Percentiles rank a stretch among this genome's conserved stretches.
These are phyloP conservation scores for Paramecium pentaurelia DNA, from an alignment of 73 alveolate species.

Conservation along the genomic window DNA sequence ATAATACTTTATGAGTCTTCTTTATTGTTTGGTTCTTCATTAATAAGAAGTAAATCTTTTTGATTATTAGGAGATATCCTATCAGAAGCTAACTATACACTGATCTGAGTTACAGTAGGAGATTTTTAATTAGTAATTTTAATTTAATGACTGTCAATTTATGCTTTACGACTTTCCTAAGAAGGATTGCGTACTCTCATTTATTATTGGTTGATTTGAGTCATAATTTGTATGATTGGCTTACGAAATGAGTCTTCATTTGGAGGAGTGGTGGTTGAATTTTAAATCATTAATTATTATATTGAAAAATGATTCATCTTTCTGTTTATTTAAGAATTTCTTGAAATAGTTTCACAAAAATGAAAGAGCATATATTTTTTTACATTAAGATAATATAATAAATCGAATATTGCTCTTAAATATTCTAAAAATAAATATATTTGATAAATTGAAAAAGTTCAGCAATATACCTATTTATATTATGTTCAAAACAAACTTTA, in stretches of 20 bases:
- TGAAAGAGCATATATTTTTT: neutral
- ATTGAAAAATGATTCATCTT: neutral
- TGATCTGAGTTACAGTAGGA: neutral
- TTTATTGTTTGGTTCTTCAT: neutral
- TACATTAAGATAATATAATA: no score
- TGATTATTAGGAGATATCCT: neutral
- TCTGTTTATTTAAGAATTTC: constrained; percentile 9
- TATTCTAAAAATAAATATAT: neutral
- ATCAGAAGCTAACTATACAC: neutral
- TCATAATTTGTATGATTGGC: neutral
- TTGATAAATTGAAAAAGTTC: neutral
- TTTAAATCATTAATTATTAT: neutral
- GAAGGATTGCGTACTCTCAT: constrained; percentile 1
- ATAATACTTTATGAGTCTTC: neutral
- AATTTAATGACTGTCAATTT: neutral
- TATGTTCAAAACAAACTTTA: no score
- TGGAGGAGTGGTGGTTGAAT: constrained; percentile 13
- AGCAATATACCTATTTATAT: neutral
- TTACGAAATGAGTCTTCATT: neutral
- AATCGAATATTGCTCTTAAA: neutral
- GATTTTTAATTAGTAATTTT: neutral
- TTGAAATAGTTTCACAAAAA: constrained; percentile 35
- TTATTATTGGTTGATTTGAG: neutral
- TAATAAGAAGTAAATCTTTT: neutral
- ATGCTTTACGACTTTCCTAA: neutral